These are phyloP conservation scores for Raffaelea arxii DNA, from an alignment of 2,329 filamentous ascomycete genomes.

Conservation along the genomic window DNA sequence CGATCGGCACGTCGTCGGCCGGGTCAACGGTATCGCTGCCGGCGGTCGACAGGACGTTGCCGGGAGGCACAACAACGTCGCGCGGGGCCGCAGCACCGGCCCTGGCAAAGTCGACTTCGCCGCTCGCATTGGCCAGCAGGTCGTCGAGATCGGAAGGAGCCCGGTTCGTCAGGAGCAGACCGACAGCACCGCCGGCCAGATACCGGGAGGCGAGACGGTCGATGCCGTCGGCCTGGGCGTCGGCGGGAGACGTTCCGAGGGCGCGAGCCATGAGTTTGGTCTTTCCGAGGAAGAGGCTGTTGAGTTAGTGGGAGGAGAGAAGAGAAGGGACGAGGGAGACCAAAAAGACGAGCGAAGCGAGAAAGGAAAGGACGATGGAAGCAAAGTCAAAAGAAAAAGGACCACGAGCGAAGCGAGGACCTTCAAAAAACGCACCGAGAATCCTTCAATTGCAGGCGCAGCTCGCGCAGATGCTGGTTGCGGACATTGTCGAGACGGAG, in stretches of 20 bases:
- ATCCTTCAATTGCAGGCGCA: constrained; percentile 75
- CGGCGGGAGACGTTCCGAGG: constrained; percentile 67
- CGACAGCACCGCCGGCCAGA: constrained; percentile 69
- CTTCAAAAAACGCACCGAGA: constrained; percentile 51
- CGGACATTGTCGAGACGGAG: constrained; percentile 96
- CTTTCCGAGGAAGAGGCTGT: constrained; percentile 94
- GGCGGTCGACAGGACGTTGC: constrained; percentile 69
- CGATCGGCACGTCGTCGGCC: constrained; percentile 77
- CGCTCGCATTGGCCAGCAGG: no score
- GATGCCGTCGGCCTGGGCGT: constrained; percentile 72
- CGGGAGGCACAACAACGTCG: constrained; percentile 70
- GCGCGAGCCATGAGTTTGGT: constrained; percentile 98
- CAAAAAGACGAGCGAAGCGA: not conserved
- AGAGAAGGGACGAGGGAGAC: constrained; percentile 4
- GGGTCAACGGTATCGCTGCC: constrained; percentile 71
- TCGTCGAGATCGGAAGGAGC: constrained; percentile 51
- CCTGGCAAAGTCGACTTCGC: constrained; percentile 80
- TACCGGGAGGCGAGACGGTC: constrained; percentile 53
- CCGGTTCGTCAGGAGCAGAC: constrained; percentile 83
- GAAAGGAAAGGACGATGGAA: not conserved
- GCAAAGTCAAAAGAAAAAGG: not conserved
- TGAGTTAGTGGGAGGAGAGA: not conserved
- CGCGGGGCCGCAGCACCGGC: constrained; percentile 69
- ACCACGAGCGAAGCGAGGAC: constrained; percentile 1
- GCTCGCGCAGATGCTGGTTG: constrained; percentile 89